Conservation (phyloP, 2,329 filamentous ascomycete genomes). For the Alternaria sp. region DNA sequence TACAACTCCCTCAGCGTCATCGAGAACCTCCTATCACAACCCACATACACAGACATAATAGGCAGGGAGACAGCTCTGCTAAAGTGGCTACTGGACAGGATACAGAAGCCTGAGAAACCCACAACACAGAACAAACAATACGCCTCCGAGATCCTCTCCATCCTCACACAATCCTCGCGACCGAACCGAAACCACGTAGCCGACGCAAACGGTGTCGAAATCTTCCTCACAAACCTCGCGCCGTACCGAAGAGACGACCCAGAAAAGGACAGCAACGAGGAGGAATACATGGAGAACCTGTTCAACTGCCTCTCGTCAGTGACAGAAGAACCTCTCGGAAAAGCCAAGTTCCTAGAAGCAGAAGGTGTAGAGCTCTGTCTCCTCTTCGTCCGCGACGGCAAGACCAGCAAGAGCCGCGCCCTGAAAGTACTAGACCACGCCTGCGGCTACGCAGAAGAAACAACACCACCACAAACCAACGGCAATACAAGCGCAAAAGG, state of each 20-base stretch:
- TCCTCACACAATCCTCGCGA: slow-evolving; percentile 78
- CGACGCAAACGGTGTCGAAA: slow-evolving; percentile 74
- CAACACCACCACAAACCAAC: slow-evolving; percentile 18
- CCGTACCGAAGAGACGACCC: slow-evolving; percentile 87
- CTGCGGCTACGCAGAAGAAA: slow-evolving; percentile 58
- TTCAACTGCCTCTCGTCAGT: slow-evolving; percentile 87
- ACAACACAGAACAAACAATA: slow-evolving; percentile 95
- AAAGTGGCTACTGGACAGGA: slow-evolving; percentile 77
- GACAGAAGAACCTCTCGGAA: slow-evolving; percentile 76
- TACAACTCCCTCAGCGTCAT: slow-evolving; percentile 84
- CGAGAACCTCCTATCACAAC: slow-evolving; percentile 82
- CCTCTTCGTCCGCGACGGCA: slow-evolving; percentile 90
- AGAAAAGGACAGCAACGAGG: slow-evolving; percentile 82
- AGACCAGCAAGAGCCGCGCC: slow-evolving; percentile 78
- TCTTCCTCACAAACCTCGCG: slow-evolving; percentile 81
- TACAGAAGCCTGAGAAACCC: slow-evolving; percentile 69
- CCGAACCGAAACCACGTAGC: slow-evolving; percentile 70
- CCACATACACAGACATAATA: slow-evolving; percentile 72
- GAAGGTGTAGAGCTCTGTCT: slow-evolving; percentile 91
- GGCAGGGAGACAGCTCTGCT: slow-evolving; percentile 72
- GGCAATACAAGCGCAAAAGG: slow-evolving; percentile 20
- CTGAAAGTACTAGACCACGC: slow-evolving; percentile 87
- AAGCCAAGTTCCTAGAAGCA: slow-evolving; percentile 81
- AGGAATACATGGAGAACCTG: slow-evolving; percentile 92
- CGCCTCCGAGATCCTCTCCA: slow-evolving; percentile 87